Evolutionary conservation across 164 flowering plant species (phyloP), one percentile per base, ranked within the genome.

Genomic region (Liriodendron chinense): DNA sequence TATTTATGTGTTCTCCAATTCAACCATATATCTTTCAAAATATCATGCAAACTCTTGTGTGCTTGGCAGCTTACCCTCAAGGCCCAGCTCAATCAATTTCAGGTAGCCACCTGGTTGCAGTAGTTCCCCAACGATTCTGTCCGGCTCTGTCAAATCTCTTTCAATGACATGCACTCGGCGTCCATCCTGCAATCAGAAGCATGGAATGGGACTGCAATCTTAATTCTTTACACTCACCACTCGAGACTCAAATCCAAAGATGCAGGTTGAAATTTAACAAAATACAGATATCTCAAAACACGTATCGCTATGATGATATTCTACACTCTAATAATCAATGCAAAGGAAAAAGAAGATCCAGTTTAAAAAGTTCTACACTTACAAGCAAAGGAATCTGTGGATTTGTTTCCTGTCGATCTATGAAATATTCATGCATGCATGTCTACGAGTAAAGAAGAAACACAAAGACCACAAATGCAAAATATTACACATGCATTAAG

Each of bases 81-180:
- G 87, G 74, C 98, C 98, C 76, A 95, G 77, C 76, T 95, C 99
- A 65, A 88, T 79, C 78, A 95, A 79, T 79, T 95, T 95, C 73
- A 95, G 90, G 80, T 93, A 95, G 71, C 99, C 99, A 49, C 99
- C 99, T 9, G 99, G 98, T 74, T 95, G 99, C 74, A 95, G 82
- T 64, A 95, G 83, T 78, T 95, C 99, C 48, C 99, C 99, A 80
- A 93, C 99, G 78, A 95, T 95, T 72, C 99, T 78, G 73, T 92
- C 94, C 69, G 98, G 98, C 84, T 93, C 98, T 9, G 88, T 80
- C 84, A 95, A 79, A 78, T 93, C 98, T 82, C 98, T 86, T 83
- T 95, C 98, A 76, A 95, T 90, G 72, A 95, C 94, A 74, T 69
- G 93, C 28, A 95, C 97, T 13, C 87, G 82, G 21, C 98, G 94